Percentiles rank a stretch among this genome's conserved stretches.
Evolutionary conservation across 257 asterid genomes (phyloP).

Genomic region (Nicotiana attenuata): DNA sequence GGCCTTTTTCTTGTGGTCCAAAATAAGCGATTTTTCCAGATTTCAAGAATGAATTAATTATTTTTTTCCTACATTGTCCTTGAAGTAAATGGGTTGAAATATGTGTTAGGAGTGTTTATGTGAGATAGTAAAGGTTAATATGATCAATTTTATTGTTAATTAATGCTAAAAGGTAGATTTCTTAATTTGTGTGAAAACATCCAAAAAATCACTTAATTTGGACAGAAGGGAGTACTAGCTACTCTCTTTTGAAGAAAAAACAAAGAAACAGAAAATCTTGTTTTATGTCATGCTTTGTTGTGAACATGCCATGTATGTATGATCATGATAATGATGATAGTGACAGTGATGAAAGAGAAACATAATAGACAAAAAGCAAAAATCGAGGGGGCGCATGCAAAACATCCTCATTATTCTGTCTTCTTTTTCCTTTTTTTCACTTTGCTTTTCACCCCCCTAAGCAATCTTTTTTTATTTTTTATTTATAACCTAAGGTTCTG

Average conservation of each 20-base stretch:
- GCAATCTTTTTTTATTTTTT: slow-evolving; percentile 12
- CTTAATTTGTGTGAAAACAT: too few species aligned
- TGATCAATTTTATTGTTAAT: too few species aligned
- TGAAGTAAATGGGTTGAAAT: too few species aligned
- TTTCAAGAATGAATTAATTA: too few species aligned
- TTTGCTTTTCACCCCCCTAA: slow-evolving; percentile 34
- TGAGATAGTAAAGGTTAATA: too few species aligned
- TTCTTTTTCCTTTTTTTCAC: slow-evolving; percentile 5
- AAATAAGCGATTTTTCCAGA: too few species aligned
- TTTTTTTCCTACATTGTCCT: too few species aligned
- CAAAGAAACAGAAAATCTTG: background rate
- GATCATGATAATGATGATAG: background rate
- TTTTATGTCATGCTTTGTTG: slow-evolving; percentile 7
- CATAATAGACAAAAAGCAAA: background rate
- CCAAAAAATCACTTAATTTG: too few species aligned
- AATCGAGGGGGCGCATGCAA: slow-evolving; percentile 49
- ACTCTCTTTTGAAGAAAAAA: background rate
- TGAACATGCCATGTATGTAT: background rate
- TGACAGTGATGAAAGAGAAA: background rate
- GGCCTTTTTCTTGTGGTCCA: too few species aligned
- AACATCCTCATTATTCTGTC: slow-evolving; percentile 44
- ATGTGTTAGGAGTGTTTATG: too few species aligned
- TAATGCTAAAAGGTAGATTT: too few species aligned
- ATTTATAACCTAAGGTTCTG: background rate
- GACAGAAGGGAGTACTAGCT: too few species aligned